Evolutionary conservation across 2,329 filamentous ascomycete genomes (phyloP).

Genomic region (Zasmidium citrigriseum): DNA sequence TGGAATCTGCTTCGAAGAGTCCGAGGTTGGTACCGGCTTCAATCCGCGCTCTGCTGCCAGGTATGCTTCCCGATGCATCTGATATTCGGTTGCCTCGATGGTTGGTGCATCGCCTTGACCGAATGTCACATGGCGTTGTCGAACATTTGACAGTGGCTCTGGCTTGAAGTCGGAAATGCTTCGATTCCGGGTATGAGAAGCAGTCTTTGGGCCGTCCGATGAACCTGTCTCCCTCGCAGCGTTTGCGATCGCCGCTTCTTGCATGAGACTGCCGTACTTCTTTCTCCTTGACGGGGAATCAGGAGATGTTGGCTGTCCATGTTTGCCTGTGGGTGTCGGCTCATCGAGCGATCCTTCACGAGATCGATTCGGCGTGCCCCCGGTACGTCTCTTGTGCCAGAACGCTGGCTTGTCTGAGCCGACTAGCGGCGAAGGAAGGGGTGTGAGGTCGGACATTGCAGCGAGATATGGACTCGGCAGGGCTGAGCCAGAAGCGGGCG

Average conservation of each 20-base stretch:
- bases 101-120: slow-evolving; percentile 54
- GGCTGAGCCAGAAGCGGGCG: slow-evolving; percentile 46
- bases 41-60: slow-evolving; percentile 78
- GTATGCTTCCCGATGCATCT: slow-evolving; percentile 75
- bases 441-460: slow-evolving; percentile 53
- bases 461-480: slow-evolving; percentile 51
- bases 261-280: slow-evolving; percentile 50
- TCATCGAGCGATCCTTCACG: slow-evolving; percentile 32
- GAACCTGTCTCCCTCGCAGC: slow-evolving; percentile 19
- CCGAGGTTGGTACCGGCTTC: slow-evolving; percentile 49
- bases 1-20: slow-evolving; percentile 49
- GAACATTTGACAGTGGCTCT: slow-evolving; percentile 67
- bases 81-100: slow-evolving; percentile 53
- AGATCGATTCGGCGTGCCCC: slow-evolving; percentile 31
- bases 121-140: slow-evolving; percentile 70
- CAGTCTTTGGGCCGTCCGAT: slow-evolving; percentile 25
- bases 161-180: slow-evolving; percentile 89
- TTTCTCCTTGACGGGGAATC: slow-evolving; percentile 43
- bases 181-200: slow-evolving; percentile 64
- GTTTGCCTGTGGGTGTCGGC: slow-evolving; percentile 34
- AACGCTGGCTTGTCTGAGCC: slow-evolving; percentile 40
- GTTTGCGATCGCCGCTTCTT: slow-evolving; percentile 38
- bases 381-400: slow-evolving; percentile 41
- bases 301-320: slow-evolving; percentile 25
- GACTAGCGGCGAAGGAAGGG: slow-evolving; percentile 52